phyloP scores from a whole-genome alignment of 2,329 filamentous ascomycete species.

The Penicillium sp. region DNA sequence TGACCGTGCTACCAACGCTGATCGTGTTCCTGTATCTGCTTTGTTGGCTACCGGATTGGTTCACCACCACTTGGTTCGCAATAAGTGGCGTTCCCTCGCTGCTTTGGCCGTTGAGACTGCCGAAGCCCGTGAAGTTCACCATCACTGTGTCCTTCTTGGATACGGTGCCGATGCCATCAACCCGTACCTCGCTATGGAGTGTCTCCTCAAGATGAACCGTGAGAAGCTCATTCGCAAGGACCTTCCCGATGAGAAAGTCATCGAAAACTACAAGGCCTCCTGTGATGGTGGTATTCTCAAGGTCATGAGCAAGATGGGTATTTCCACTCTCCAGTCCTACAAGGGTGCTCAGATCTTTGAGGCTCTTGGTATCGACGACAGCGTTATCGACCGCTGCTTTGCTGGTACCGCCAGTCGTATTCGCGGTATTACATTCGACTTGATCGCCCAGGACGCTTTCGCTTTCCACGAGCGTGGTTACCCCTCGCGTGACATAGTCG shows the following conservation, averaged over 20 bases:
- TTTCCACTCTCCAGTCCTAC: constrained; percentile 92
- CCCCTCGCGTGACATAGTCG: constrained; percentile 74
- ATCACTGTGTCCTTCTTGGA: constrained; percentile 96
- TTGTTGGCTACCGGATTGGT: constrained; percentile 89
- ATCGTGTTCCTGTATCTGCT: constrained; percentile 82
- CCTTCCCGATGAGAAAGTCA: constrained; percentile 75
- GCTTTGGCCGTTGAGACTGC: constrained; percentile 89
- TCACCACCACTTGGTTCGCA: constrained; percentile 91
- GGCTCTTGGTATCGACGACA: constrained; percentile 87
- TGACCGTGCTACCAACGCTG: constrained; percentile 78
- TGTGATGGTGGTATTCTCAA: constrained; percentile 95
- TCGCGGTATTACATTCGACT: constrained; percentile 88
- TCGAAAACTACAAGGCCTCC: constrained; percentile 95
- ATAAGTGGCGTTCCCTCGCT: constrained; percentile 90
- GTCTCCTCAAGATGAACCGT: constrained; percentile 92
- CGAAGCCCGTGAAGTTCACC: constrained; percentile 94
- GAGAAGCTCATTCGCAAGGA: constrained; percentile 92
- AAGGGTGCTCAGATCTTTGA: constrained; percentile 99
- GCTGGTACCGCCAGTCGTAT: constrained; percentile 92
- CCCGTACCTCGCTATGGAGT: constrained; percentile 94
- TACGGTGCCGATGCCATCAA: constrained; percentile 94
- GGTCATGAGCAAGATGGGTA: constrained; percentile 99
- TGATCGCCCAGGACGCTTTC: constrained; percentile 91
- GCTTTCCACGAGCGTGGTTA: constrained; percentile 93
- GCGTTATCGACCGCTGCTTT: constrained; percentile 92